Base-by-base conservation (phyloP, 2,329 filamentous ascomycete species). In the Paecilomyces variotii region DNA sequence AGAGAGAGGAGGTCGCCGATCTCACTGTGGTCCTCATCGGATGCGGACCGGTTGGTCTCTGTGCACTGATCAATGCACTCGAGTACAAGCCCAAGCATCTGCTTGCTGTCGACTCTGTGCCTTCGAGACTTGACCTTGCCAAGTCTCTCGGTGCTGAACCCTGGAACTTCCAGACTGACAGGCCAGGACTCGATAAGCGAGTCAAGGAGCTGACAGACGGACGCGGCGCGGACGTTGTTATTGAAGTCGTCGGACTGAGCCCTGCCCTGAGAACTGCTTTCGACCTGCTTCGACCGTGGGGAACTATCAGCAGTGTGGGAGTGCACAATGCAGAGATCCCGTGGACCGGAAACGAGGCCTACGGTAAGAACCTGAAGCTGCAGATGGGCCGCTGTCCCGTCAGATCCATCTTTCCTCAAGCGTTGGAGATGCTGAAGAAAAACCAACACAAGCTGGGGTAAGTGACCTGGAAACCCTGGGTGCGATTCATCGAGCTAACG, bases 21-120 rank as follows among this genome's bases (percentile, higher is more conserved):
- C 84, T 86, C 60, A 89, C 87, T 0, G 86, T 91, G 0, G 88
- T 95, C 1, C 78, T 96, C 24, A 84, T 96, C 60, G 92, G 92
- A 4, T 96, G 91, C 68, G 92, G 92, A 0, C 88, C 88, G 0
- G 88, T 96, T 2, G 92, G 91, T 1, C 81, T 96, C 11, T 96
- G 92, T 71, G 90, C 91, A 14, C 78, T 95, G 59, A 82, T 92
- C 61, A 88, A 90, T 60, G 87, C 89, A 4, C 78, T 88, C n/a
- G 85, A 90, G 67, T 87, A 86, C 72, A 84, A 85, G 63, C 90
- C 91, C 0, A 88, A 86, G 71, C 81, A 89, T 67, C 74, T 95
- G 1, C 85, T 95, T 61, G 90, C 90, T 4, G 83, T 95, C 54
- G 91, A 96, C 74, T 86, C 87, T 7, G 84, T 96, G 6, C 84